Evolutionary conservation across 352 stramenopile genomes (phyloP).

Genomic region (Phytophthora podocarpi): DNA sequence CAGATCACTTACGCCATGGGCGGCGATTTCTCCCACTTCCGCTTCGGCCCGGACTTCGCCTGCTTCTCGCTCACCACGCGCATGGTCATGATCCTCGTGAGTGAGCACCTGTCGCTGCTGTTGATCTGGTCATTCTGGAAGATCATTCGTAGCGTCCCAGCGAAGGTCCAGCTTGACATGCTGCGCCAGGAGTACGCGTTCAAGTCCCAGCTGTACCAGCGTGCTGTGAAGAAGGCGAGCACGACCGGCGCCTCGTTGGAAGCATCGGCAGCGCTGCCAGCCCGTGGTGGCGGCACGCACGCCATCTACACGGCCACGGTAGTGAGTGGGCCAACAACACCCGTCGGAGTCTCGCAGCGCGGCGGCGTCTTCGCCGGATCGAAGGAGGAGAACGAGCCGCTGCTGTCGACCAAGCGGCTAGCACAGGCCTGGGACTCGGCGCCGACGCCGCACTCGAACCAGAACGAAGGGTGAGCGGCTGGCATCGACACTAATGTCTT

Average conservation of each 20-base stretch:
- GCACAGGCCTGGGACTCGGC: slow-evolving; percentile 54
- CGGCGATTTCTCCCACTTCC: slow-evolving; percentile 63
- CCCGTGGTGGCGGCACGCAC: slow-evolving; percentile 9
- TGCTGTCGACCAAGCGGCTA: slow-evolving; percentile 59
- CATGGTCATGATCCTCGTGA: slow-evolving; percentile 83
- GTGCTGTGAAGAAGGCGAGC: slow-evolving; percentile 30
- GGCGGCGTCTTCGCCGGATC: slow-evolving; percentile 30
- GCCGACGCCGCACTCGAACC: slow-evolving; percentile 20
- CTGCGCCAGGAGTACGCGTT: slow-evolving; percentile 74
- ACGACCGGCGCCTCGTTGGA: slow-evolving; percentile 10
- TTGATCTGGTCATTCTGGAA: slow-evolving; percentile 77
- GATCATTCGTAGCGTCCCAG: slow-evolving; percentile 61
- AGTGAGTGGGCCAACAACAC: slow-evolving; percentile 29
- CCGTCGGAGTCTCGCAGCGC: slow-evolving; percentile 18
- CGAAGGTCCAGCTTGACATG: slow-evolving; percentile 66
- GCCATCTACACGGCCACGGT: slow-evolving; percentile 37
- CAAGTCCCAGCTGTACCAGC: slow-evolving; percentile 75
- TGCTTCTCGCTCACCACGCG: slow-evolving; percentile 80
- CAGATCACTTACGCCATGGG: slow-evolving; percentile 63
- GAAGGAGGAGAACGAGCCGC: slow-evolving; percentile 61
- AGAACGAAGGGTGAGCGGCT: slow-evolving; percentile 22
- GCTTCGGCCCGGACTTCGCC: slow-evolving; percentile 74
- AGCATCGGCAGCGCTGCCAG: slow-evolving; percentile 16
- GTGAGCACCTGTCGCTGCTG: slow-evolving; percentile 65
- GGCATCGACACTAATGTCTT: no score